Evolutionary conservation across 495 filamentous ascomycete species (phyloP).

Genomic region (Neurospora sp.): DNA sequence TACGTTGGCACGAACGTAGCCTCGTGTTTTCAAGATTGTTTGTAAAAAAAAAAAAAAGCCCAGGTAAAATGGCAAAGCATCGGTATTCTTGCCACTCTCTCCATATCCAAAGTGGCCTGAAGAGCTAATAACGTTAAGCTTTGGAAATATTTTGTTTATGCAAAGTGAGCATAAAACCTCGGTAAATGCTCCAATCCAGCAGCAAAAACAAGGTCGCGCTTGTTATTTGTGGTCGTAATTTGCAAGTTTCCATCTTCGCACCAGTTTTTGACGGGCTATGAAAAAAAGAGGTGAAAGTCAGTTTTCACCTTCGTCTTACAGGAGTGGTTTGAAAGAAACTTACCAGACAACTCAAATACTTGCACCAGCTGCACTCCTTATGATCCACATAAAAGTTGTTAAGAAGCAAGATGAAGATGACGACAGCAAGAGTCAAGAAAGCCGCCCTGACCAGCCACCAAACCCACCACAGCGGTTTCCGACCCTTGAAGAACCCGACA

Average conservation of each 20-base stretch:
- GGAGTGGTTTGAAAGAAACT: constrained; percentile 27
- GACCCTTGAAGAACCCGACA: constrained; percentile 76
- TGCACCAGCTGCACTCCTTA: constrained; percentile 79
- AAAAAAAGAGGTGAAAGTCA: constrained; percentile 16
- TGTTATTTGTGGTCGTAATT: constrained; percentile 14
- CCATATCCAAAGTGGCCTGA: not conserved
- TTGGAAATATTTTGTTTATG: not conserved
- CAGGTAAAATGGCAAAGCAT: not conserved
- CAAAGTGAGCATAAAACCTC: not conserved
- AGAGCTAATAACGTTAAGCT: not conserved
- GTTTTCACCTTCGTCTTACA: not conserved
- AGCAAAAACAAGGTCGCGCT: constrained; percentile 19
- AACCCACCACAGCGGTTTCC: constrained; percentile 90
- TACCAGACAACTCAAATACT: constrained; percentile 86
- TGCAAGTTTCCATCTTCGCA: constrained; percentile 55
- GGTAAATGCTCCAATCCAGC: constrained; percentile 8
- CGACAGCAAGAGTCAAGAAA: constrained; percentile 64
- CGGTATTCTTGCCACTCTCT: not conserved
- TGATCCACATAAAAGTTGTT: constrained; percentile 80
- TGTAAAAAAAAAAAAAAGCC: not conserved
- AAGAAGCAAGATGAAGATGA: constrained; percentile 75
- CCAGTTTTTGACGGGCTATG: constrained; percentile 65
- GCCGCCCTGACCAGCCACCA: constrained; percentile 89
- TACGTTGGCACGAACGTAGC: not conserved
- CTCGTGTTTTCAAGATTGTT: not conserved